Percentiles rank a stretch among this genome's conserved stretches.
Conservation (phyloP, 2,329 filamentous ascomycete genomes). For the Claviceps capensis region DNA sequence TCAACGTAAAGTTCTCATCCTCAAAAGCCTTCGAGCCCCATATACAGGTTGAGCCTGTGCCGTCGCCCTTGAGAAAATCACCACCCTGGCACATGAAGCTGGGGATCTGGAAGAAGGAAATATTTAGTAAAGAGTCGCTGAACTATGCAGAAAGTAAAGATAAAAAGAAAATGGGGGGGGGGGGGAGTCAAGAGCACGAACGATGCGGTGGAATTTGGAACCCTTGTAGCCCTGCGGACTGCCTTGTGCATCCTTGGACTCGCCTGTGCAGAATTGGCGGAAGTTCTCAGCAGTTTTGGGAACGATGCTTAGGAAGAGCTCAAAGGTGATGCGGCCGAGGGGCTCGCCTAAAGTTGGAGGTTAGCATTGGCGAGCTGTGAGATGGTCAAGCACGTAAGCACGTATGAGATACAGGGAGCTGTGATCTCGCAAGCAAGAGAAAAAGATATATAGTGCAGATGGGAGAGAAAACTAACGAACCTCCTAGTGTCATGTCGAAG, state of each 20-base stretch:
- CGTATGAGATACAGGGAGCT: not conserved
- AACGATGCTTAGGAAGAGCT: conserved; percentile 74
- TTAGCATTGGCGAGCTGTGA: not conserved
- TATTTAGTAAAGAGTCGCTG: not conserved
- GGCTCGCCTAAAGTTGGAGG: conserved; percentile 50
- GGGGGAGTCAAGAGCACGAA: conserved; percentile 27
- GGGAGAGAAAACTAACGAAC: conserved; percentile 29
- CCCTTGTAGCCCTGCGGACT: conserved; percentile 88
- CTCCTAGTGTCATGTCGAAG: conserved; percentile 69
- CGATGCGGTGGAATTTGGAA: conserved; percentile 85
- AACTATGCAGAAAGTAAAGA: not conserved
- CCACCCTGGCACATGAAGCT: conserved; percentile 97
- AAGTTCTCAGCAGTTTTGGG: conserved; percentile 94
- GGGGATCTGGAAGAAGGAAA: conserved; percentile 50
- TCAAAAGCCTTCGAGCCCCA: conserved; percentile 75
- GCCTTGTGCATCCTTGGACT: conserved; percentile 65
- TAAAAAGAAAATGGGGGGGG: too few relatives aligned
- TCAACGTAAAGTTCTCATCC: conserved; percentile 78
- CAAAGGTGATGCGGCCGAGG: conserved; percentile 76
- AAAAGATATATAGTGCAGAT: not conserved
- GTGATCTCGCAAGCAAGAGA: not conserved
- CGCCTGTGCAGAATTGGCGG: conserved; percentile 90
- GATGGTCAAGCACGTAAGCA: too few relatives aligned
- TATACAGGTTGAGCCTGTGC: conserved; percentile 76
- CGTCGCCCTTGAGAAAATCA: conserved; percentile 88